Evolutionary conservation across 2,329 filamentous ascomycete species (phyloP).

Genomic region (Hypoxylon sp.): DNA sequence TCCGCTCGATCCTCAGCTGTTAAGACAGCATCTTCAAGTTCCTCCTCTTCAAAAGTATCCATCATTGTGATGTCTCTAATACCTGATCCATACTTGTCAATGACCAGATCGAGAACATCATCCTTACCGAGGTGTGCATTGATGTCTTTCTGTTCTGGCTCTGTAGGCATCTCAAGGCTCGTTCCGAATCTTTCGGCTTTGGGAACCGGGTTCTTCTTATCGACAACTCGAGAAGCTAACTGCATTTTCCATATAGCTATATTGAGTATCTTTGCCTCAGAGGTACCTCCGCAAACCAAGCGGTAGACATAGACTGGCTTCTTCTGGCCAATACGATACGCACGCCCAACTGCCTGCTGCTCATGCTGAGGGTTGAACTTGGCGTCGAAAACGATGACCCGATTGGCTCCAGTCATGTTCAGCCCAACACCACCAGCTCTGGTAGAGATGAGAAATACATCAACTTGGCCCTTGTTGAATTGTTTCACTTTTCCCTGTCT

Average conservation of each 20-base stretch:
- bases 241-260: slow-evolving; percentile 86
- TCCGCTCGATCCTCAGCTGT: slow-evolving; percentile 73
- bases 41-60: slow-evolving; percentile 81
- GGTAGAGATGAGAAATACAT: slow-evolving; percentile 86
- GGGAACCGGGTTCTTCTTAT: slow-evolving; percentile 83
- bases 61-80: slow-evolving; percentile 75
- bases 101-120: slow-evolving; percentile 67
- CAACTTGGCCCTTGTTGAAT: slow-evolving; percentile 73
- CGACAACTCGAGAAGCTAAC: slow-evolving; percentile 83
- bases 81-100: slow-evolving; percentile 55
- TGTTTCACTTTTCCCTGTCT: slow-evolving; percentile 76
- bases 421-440: slow-evolving; percentile 85
- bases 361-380: slow-evolving; percentile 85
- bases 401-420: slow-evolving; percentile 87
- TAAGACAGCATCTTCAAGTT: slow-evolving; percentile 68
- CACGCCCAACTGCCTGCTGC: slow-evolving; percentile 88
- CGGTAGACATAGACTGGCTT: slow-evolving; percentile 90
- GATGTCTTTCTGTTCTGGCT: slow-evolving; percentile 67
- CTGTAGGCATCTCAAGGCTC: slow-evolving; percentile 72
- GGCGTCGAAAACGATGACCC: slow-evolving; percentile 89
- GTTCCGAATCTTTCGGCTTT: slow-evolving; percentile 71
- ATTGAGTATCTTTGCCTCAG: slow-evolving; percentile 81
- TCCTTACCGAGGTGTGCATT: slow-evolving; percentile 73
- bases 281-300: slow-evolving; percentile 83
- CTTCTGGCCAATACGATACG: slow-evolving; percentile 86